phyloP scores from a whole-genome alignment of 106 monocot genomes.

The Dendrobium nobile region DNA sequence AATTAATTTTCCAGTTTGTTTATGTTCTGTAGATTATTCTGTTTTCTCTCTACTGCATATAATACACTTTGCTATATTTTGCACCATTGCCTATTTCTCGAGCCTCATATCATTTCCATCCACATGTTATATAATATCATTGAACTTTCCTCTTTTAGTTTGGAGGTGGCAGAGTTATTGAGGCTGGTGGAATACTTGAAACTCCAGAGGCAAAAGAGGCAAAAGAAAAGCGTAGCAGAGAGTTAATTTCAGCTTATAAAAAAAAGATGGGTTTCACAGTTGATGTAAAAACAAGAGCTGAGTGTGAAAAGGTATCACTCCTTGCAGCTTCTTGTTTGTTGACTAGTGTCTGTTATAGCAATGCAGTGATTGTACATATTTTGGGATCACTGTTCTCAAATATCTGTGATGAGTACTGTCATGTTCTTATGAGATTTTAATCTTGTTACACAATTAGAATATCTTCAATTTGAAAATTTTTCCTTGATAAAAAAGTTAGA shows the following conservation, averaged over 20 bases:
- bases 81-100: too few relatives aligned
- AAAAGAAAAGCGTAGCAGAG: slow-evolving; percentile 57
- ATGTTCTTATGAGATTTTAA: not conserved
- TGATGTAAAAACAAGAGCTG: slow-evolving; percentile 72
- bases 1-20: too few relatives aligned
- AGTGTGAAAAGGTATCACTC: slow-evolving; percentile 63
- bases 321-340: not conserved
- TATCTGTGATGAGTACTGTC: not conserved
- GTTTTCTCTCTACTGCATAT: too few relatives aligned
- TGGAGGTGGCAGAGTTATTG: slow-evolving; percentile 80
- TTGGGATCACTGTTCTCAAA: not conserved
- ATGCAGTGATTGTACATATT: not conserved
- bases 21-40: too few relatives aligned
- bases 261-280: slow-evolving; percentile 53
- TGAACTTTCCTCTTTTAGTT: slow-evolving; percentile 39
- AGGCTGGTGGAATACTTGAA: slow-evolving; percentile 63
- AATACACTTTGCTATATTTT: too few relatives aligned
- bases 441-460: not conserved
- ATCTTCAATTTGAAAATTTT: not conserved
- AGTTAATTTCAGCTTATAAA: slow-evolving; percentile 72
- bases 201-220: slow-evolving; percentile 59
- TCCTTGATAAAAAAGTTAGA: not conserved
- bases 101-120: not conserved
- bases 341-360: too few relatives aligned
- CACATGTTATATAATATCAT: not conserved